Evolutionary conservation across 75 land plant genomes (phyloP).

Genomic region (Azolla pinnata): DNA sequence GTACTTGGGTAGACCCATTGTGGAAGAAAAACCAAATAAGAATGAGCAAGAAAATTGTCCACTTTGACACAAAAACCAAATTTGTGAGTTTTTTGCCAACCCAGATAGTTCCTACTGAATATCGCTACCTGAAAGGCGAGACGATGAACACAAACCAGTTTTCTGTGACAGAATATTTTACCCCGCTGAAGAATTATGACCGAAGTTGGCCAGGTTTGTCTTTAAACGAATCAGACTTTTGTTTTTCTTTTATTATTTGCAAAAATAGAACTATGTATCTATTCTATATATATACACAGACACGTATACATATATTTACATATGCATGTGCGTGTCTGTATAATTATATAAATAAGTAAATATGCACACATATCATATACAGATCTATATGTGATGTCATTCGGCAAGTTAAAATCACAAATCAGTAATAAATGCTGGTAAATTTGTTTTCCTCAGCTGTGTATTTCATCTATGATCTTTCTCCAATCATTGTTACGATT

Average conservation of each 20-base stretch:
- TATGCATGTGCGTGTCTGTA: too few relatives aligned
- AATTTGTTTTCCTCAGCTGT: constrained; percentile 56
- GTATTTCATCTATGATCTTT: constrained; percentile 91
- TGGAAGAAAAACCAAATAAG: too few relatives aligned
- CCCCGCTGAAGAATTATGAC: constrained; percentile 44
- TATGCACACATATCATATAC: too few relatives aligned
- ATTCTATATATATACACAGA: too few relatives aligned
- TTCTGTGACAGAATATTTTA: constrained; percentile 89
- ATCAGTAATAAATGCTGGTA: background rate
- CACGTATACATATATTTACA: too few relatives aligned
- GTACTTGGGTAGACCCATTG: too few relatives aligned
- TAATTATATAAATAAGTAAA: too few relatives aligned
- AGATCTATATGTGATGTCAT: too few relatives aligned
- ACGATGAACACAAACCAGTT: constrained; percentile 91
- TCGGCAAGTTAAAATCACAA: too few relatives aligned
- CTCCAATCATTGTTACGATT: constrained; percentile 91
- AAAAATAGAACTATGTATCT: too few relatives aligned
- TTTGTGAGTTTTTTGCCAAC: constrained; percentile 3
- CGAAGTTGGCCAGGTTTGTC: constrained; percentile 79
- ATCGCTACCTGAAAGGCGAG: constrained; percentile 68
- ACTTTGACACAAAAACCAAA: too few relatives aligned
- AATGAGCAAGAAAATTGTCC: too few relatives aligned
- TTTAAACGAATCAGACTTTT: background rate
- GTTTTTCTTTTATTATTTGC: constrained; percentile 1
- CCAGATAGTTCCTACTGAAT: constrained; percentile 97